Evolutionary conservation across 1,284 basidiomycete species (phyloP), one percentile per base, ranked within the genome.

Genomic region (Marasmius tenuissimus): DNA sequence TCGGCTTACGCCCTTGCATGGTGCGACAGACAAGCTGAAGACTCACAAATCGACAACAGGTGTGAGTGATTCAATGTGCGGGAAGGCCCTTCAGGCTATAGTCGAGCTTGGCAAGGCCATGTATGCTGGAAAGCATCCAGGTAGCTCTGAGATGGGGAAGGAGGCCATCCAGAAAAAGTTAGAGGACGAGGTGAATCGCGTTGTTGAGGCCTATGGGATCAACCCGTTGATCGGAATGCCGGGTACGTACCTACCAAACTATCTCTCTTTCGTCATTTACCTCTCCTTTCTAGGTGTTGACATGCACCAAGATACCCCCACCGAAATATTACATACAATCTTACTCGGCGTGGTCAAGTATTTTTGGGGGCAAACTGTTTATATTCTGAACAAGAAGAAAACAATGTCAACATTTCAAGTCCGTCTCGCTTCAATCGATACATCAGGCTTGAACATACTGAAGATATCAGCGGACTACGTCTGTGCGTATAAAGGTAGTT

Each of bases 271-370:
- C n/a, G n/a, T n/a, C n/a, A n/a, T n/a, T n/a, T n/a, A n/a, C n/a
- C n/a, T n/a, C n/a, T n/a, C n/a, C n/a, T n/a, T 33, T 53, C 35
- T 12, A 70, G 75, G 71, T 0, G 65, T 77, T 38, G 75, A 78
- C 65, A 70, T 70, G 3, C 63, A 67, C 0, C 61, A 67, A 33
- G 75, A 78, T 57, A 77, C 74, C 0, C 74, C 75, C 3, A 67
- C 76, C 9, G 72, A 79, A 60, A 72, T 78, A 27, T 65, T 79
- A 0, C 77, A 78, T 55, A 75, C 73, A 0, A 67, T 76, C 34
- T 62, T 77, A 0, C 72, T 79, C 2, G 76, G 77, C 0, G 58
- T 73, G 11, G 63, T 71, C 9, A 79, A 78, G 55, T 78, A 79
- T 63, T 57, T 70, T 0, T 79, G 72, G 72, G 63, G 69, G 20